A percentile compares a stretch with the other conserved stretches of the same genome.
Conservation (phyloP, 2,329 filamentous ascomycete species). For the Fulvia fulva region DNA sequence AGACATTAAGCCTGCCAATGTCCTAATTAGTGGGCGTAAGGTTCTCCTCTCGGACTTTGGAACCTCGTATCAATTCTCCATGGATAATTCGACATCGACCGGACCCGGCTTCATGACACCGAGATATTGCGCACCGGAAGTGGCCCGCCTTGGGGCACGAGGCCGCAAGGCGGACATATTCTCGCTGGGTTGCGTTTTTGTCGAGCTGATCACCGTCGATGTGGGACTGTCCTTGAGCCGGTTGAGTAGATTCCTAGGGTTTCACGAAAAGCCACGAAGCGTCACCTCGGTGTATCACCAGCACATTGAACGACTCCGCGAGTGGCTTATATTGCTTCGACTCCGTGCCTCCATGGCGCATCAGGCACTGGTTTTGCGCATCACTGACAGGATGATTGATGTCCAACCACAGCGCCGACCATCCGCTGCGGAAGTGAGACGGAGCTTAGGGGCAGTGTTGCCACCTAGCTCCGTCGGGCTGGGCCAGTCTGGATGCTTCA, state of each 20-base stretch:
- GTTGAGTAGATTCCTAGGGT: background rate
- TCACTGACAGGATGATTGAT: background rate
- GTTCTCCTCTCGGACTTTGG: slow-evolving; percentile 13
- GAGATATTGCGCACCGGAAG: slow-evolving; percentile 12
- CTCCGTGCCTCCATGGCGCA: background rate
- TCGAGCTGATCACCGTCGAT: slow-evolving; percentile 7
- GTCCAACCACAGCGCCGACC: background rate
- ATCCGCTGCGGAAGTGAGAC: background rate
- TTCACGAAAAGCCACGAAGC: background rate
- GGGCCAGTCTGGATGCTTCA: background rate
- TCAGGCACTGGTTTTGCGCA: background rate
- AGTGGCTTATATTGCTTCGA: background rate
- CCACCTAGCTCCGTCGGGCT: background rate
- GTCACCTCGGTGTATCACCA: background rate
- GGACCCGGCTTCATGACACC: slow-evolving; percentile 9
- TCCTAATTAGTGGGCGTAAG: slow-evolving; percentile 64
- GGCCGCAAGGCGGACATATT: slow-evolving; percentile 11
- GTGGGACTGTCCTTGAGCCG: background rate
- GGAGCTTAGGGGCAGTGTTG: background rate
- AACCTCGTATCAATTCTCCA: background rate
- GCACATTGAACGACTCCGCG: background rate
- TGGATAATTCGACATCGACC: background rate
- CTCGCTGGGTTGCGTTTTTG: slow-evolving; percentile 12
- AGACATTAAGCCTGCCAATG: slow-evolving; percentile 95
- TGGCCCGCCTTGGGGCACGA: background rate